Conservation (phyloP, 2,329 filamentous ascomycete species). For the Phaeoacremonium minimum region DNA sequence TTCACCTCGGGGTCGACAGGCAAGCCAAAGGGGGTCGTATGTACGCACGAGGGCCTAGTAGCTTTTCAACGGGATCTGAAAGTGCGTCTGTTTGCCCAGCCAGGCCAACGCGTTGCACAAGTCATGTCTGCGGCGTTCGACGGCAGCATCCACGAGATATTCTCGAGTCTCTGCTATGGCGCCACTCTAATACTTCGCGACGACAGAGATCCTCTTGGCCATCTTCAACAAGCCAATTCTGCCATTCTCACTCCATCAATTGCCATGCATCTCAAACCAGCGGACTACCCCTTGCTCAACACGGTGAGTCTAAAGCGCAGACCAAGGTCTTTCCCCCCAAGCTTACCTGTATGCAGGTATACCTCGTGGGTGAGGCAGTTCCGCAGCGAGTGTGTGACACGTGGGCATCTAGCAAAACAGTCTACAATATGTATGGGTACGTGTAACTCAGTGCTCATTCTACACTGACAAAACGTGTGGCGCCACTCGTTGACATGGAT, state of each 20-base stretch:
- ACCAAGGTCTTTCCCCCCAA: too few relatives aligned
- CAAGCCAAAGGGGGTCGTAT: constrained; percentile 34
- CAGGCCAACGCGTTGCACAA: constrained; percentile 29
- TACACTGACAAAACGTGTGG: too few relatives aligned
- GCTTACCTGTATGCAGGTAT: too few relatives aligned
- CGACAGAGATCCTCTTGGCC: constrained; percentile 18
- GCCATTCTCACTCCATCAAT: constrained; percentile 34
- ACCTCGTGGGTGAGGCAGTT: too few relatives aligned
- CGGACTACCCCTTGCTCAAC: constrained; percentile 23
- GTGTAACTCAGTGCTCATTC: too few relatives aligned
- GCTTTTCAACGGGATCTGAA: constrained; percentile 25
- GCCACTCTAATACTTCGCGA: constrained; percentile 27
- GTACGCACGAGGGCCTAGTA: constrained; percentile 25
- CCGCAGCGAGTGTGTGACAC: too few relatives aligned
- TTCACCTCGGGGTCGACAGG: constrained; percentile 42
- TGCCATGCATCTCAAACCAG: constrained; percentile 21
- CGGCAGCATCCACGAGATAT: constrained; percentile 33
- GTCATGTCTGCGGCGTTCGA: constrained; percentile 38
- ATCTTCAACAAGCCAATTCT: constrained; percentile 21
- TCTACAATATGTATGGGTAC: too few relatives aligned
- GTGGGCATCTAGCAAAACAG: too few relatives aligned
- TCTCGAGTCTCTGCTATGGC: constrained; percentile 32
- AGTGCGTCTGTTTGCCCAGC: constrained; percentile 24
- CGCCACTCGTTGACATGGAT: too few relatives aligned
- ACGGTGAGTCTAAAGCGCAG: too few relatives aligned